Evolutionary conservation across 2,329 filamentous ascomycete genomes (phyloP).

Genomic region (Diaporthe ampelina): DNA sequence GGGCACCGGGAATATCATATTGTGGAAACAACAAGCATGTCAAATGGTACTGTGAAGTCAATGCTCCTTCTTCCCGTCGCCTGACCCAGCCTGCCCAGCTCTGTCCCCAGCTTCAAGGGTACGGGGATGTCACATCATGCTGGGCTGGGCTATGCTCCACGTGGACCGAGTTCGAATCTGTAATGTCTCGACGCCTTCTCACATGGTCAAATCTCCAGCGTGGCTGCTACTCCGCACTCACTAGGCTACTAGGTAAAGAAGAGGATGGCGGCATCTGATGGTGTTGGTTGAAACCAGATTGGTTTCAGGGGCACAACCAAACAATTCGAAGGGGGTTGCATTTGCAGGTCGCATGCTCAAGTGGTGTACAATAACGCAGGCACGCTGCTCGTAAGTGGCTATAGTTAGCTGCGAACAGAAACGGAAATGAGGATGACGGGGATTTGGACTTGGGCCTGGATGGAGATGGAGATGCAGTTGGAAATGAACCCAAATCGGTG

Average conservation of each 20-base stretch:
- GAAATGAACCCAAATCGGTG: conserved; percentile 21
- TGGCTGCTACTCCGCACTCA: conserved; percentile 9
- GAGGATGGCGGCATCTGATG: conserved; percentile 31
- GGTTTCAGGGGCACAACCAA: conserved; percentile 36
- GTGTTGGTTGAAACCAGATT: conserved; percentile 30
- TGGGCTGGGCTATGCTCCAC: not conserved
- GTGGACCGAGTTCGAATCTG: not conserved
- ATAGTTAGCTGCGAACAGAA: conserved; percentile 17
- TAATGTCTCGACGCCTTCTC: not conserved
- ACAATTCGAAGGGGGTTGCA: conserved; percentile 21
- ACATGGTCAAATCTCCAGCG: not conserved
- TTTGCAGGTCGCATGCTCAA: conserved; percentile 11
- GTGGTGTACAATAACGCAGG: not conserved
- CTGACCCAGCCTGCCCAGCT: not conserved
- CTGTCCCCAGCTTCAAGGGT: conserved; percentile 1
- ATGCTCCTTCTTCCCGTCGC: not conserved
- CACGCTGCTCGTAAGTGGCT: conserved; percentile 5
- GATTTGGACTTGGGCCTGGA: conserved; percentile 11
- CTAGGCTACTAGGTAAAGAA: conserved; percentile 12
- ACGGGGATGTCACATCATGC: conserved; percentile 2
- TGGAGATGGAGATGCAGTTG: not conserved
- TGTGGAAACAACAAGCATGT: not conserved
- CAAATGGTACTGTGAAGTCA: not conserved
- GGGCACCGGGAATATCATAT: too few species aligned
- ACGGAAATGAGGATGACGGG: conserved; percentile 29